Conservation (phyloP, 306 rosid genomes). For the Prunus kanzakura region DNA sequence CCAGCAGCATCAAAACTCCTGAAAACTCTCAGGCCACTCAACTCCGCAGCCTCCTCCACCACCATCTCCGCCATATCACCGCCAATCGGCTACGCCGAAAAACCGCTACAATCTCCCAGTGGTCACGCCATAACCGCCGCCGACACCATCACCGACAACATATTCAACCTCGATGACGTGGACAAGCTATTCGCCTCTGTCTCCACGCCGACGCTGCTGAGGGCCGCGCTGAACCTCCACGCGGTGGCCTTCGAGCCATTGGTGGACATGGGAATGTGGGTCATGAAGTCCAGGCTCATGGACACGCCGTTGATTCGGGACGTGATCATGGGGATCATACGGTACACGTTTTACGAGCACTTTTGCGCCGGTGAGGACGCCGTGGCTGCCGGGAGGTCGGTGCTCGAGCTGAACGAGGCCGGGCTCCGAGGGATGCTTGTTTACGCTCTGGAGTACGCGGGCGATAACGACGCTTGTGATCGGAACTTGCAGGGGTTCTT, state of each 20-base stretch:
- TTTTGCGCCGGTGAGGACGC: constrained; percentile 90
- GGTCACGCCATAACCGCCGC: not conserved
- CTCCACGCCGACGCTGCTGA: constrained; percentile 44
- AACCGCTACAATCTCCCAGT: not conserved
- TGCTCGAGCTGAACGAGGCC: constrained; percentile 32
- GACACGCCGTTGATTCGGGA: constrained; percentile 18
- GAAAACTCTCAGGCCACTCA: constrained; percentile 40
- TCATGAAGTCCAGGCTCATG: constrained; percentile 67
- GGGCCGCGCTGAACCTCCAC: constrained; percentile 65
- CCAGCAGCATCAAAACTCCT: constrained; percentile 39
- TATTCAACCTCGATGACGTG: constrained; percentile 34
- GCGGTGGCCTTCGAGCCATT: constrained; percentile 61
- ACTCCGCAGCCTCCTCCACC: constrained; percentile 31
- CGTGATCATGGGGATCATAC: constrained; percentile 21
- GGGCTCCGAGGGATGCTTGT: constrained; percentile 81
- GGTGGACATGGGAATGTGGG: constrained; percentile 80
- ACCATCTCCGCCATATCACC: constrained; percentile 19
- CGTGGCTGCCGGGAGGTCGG: constrained; percentile 35
- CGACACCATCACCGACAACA: constrained; percentile 2
- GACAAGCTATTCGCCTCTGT: constrained; percentile 50
- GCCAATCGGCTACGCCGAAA: not conserved
- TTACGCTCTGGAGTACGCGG: constrained; percentile 72
- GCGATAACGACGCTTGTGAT: constrained; percentile 57
- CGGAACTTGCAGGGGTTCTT: constrained; percentile 56
- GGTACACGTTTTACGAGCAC: constrained; percentile 47